Conservation (phyloP, 2,329 filamentous ascomycete species). For the Claviceps purpurea region DNA sequence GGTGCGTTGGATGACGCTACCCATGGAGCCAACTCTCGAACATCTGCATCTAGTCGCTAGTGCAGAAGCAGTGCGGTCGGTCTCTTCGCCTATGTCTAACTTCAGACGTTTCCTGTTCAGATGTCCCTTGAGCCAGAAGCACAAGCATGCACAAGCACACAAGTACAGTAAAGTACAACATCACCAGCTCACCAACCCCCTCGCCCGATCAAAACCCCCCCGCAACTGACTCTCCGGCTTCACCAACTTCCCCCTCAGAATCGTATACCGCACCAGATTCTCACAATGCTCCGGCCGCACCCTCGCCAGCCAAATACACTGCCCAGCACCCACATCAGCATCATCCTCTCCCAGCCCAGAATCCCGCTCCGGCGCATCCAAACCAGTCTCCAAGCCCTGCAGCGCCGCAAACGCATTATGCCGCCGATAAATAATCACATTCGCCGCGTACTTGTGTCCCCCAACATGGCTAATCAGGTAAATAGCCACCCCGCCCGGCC, state of each 20-base stretch:
- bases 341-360: too few relatives aligned
- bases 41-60: too few relatives aligned
- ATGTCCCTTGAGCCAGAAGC: too few relatives aligned
- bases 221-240: conserved; percentile 77
- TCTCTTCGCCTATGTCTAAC: too few relatives aligned
- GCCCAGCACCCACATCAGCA: conserved; percentile 48
- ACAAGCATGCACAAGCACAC: too few relatives aligned
- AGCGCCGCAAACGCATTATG: conserved; percentile 37
- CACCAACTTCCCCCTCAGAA: conserved; percentile 86
- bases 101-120: too few relatives aligned
- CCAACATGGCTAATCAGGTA: conserved; percentile 96
- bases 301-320: conserved; percentile 87
- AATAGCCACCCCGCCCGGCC: conserved; percentile 84
- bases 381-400: background rate
- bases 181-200: conserved; percentile 77
- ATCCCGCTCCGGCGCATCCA: too few relatives aligned
- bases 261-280: conserved; percentile 77
- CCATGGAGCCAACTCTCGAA: too few relatives aligned
- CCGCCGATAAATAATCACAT: conserved; percentile 79
- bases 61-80: too few relatives aligned
- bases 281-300: conserved; percentile 82
- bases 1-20: too few relatives aligned
- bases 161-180: background rate
- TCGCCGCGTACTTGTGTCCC: conserved; percentile 92
- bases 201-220: conserved; percentile 78